These are phyloP conservation scores for Trametes sanguinea DNA, from an alignment of 768 basidiomycete genomes.

Conservation along the genomic window DNA sequence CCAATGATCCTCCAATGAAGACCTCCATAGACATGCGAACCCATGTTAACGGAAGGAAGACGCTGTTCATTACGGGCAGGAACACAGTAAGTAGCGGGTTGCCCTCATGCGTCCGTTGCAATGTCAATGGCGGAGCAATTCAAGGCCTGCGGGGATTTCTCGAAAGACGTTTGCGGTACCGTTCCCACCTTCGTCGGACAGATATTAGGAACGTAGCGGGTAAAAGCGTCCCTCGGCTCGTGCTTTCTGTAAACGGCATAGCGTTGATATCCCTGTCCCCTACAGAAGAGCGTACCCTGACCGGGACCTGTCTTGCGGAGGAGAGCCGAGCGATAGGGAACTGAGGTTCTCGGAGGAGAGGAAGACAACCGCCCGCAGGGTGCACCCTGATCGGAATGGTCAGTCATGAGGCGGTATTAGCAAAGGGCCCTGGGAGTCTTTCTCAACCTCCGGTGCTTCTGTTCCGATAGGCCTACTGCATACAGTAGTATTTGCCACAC, in stretches of 20 bases:
- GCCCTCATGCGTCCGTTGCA: neutral
- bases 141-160: neutral
- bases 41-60: neutral
- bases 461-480: neutral
- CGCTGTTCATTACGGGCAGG: neutral
- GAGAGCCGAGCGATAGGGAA: neutral
- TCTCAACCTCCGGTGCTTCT: conserved; percentile 4
- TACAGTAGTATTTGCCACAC: conserved; percentile 5
- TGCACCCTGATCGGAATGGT: neutral
- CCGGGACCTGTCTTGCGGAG: neutral
- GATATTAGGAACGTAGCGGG: neutral
- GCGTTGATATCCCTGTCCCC: too few species aligned
- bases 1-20: neutral
- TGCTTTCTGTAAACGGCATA: neutral
- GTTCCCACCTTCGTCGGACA: neutral
- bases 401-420: conserved; percentile 3
- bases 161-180: neutral
- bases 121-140: neutral
- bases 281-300: too few species aligned
- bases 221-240: neutral
- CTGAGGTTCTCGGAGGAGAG: neutral
- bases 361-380: neutral
- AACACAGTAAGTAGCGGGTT: neutral
- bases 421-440: neutral
- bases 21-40: neutral